Evolutionary conservation across 805 yeast species (phyloP).

Genomic region (Blastobotrys robertii): DNA sequence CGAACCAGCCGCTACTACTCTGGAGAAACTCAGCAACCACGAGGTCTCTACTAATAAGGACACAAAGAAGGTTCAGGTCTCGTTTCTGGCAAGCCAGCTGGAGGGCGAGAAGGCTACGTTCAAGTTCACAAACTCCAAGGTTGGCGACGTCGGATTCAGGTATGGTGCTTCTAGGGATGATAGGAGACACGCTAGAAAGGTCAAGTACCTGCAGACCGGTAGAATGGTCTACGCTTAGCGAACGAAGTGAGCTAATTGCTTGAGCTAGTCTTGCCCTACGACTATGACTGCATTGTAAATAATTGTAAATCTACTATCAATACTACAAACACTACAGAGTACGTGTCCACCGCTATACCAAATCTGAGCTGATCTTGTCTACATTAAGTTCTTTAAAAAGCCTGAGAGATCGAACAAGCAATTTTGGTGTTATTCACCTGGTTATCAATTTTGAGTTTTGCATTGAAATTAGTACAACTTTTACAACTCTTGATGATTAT

Average conservation of each 20-base stretch:
- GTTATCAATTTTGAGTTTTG: too few relatives aligned
- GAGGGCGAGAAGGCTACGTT: slow-evolving; percentile 64
- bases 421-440: too few relatives aligned
- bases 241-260: neutral
- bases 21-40: slow-evolving; percentile 48
- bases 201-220: slow-evolving; percentile 17
- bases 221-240: slow-evolving; percentile 17
- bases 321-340: too few relatives aligned
- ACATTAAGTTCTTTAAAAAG: too few relatives aligned
- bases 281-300: too few relatives aligned
- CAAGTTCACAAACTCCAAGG: slow-evolving; percentile 67
- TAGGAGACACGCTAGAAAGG: slow-evolving; percentile 64
- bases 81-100: slow-evolving; percentile 45
- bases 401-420: too few relatives aligned
- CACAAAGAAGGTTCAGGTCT: slow-evolving; percentile 22
- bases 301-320: too few relatives aligned
- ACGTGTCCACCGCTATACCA: too few relatives aligned
- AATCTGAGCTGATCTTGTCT: too few relatives aligned
- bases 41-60: slow-evolving; percentile 27
- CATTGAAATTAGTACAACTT: too few relatives aligned
- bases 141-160: slow-evolving; percentile 81
- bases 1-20: slow-evolving; percentile 78
- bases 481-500: too few relatives aligned
- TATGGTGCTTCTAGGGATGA: slow-evolving; percentile 90
- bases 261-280: neutral